Base-by-base conservation (phyloP, 148 eudicot genomes). In the Vaccinium myrtillus region DNA sequence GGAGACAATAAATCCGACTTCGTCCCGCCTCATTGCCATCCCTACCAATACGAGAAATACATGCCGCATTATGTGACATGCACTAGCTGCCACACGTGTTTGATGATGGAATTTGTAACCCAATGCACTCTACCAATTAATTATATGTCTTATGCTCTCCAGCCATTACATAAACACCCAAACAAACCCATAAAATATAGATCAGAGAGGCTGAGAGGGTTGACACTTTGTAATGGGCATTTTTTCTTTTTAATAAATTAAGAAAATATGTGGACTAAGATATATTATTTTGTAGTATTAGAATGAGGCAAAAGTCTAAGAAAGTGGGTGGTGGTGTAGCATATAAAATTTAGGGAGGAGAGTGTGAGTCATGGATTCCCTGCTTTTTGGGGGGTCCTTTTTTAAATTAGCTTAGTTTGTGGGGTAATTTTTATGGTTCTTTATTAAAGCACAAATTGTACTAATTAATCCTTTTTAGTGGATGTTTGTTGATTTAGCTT, bases 401-500 rank as follows among this genome's bases (percentile, higher is more conserved):
- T 71, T 71, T 73, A 15, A 11, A 71, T 30, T 71, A 27, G 39
- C 50, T 36, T 36, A 30, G 48, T 65, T 30, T 39, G 19, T 36
- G 81, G 81, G 56, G 86, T 84, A 67, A 67, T 53, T 59, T 21
- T 15, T 46, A 75, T 75, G 30, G 61, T 71, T 46, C 0, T 27
- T 69, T 69, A 2, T 25, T 69, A 69, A 69, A 69, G 74, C 39
- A 27, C 39, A 69, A 27, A 13, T 69, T 69, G 74, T 69, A 27
- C 36, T 69, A 65, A 65, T 18, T 71, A 51, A 59, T 18, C 36
- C 4, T 65, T 78, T 50, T 55, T 80, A 78, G 88, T 79, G 65
- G 69, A 14, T 69, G 74, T 69, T 69, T 69, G 74, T 69, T 69
- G 74, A 27, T 65, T 88, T 84, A 88, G 87, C 98, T 93, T 94